Percentiles rank a stretch among this genome's conserved stretches.
Conservation (phyloP, 257 asterid species). For the Jaltomata sinuosa region DNA sequence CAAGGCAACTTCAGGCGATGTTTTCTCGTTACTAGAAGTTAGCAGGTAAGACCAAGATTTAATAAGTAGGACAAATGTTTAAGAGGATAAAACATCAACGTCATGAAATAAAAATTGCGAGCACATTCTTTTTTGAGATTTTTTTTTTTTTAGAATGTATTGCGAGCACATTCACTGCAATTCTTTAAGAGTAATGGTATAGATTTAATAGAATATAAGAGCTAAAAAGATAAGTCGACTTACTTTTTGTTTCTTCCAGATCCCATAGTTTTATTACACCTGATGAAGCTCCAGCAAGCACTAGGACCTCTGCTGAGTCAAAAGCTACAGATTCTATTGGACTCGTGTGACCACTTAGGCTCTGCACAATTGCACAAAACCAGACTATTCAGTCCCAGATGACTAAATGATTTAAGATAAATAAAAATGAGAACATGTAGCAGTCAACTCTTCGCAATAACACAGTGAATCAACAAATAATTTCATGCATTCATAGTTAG, state of each 20-base stretch:
- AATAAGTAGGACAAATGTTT: background rate
- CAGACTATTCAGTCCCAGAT: background rate
- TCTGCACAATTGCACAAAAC: slow-evolving; percentile 38
- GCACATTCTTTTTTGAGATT: background rate
- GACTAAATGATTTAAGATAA: background rate
- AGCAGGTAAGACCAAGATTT: background rate
- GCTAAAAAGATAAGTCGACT: slow-evolving; percentile 13
- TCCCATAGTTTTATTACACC: slow-evolving; percentile 98
- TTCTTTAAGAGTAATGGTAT: background rate
- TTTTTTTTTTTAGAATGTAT: background rate
- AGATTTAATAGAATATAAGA: background rate
- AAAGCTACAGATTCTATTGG: slow-evolving; percentile 93
- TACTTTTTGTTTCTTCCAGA: slow-evolving; percentile 91
- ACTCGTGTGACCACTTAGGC: slow-evolving; percentile 84
- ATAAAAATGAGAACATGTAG: background rate
- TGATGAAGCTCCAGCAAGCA: slow-evolving; percentile 92
- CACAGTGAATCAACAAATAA: background rate
- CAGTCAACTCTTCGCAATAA: background rate
- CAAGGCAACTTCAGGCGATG: background rate
- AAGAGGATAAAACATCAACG: background rate
- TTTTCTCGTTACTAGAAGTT: background rate
- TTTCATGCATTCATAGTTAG: background rate
- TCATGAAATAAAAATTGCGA: background rate
- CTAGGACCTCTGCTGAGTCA: slow-evolving; percentile 83
- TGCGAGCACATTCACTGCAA: background rate